A percentile compares a stretch with the other conserved stretches of the same genome.
Evolutionary conservation across 1,284 basidiomycete species (phyloP).

Genomic region (Microbotryomycetes sp.): DNA sequence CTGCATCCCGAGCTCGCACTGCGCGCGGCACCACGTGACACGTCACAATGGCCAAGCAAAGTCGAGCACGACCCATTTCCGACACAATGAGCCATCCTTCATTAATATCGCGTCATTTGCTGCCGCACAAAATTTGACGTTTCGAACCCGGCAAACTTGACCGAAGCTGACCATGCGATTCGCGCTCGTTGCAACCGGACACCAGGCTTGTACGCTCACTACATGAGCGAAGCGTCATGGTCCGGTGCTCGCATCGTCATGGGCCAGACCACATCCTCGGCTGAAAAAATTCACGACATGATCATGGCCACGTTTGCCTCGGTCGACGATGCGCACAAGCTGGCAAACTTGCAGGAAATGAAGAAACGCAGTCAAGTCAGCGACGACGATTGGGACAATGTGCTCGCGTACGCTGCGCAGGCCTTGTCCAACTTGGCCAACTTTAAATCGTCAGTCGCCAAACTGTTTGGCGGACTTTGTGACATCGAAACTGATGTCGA

Average conservation of each 20-base stretch:
- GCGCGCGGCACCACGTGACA: background rate
- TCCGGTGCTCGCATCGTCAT: conserved; percentile 72
- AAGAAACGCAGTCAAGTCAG: conserved; percentile 51
- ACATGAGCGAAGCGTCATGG: conserved; percentile 46
- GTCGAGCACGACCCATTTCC: no score
- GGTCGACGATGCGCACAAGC: conserved; percentile 12
- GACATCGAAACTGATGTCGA: background rate
- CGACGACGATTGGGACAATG: conserved; percentile 56
- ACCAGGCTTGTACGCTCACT: conserved; percentile 27
- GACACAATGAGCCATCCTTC: no score
- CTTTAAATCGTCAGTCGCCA: conserved; percentile 37
- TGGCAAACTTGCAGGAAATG: conserved; percentile 53
- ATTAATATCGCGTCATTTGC: no score
- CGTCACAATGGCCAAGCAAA: background rate
- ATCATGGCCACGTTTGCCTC: conserved; percentile 23
- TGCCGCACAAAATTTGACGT: no score
- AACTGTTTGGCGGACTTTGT: conserved; percentile 35
- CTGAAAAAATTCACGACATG: conserved; percentile 28
- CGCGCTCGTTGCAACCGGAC: background rate
- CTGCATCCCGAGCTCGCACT: background rate
- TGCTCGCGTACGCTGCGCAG: conserved; percentile 65
- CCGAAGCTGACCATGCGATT: background rate
- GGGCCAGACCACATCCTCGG: conserved; percentile 58
- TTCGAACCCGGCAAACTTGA: no score
- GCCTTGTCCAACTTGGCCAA: conserved; percentile 54